phyloP scores from a whole-genome alignment of 2,329 filamentous ascomycete species.

The Aureobasidium vineae region DNA sequence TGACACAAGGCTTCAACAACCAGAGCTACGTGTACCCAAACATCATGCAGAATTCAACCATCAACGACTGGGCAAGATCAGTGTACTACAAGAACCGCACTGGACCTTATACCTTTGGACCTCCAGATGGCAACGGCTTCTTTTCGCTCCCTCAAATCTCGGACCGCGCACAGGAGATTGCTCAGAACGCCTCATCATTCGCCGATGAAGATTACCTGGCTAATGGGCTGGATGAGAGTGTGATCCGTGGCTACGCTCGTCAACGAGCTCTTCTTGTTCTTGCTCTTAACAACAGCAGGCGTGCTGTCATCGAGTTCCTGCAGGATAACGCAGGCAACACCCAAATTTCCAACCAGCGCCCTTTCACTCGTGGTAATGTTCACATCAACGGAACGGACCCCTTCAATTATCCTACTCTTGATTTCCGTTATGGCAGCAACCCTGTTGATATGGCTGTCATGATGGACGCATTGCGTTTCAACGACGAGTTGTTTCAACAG shows the following conservation, averaged over 20 bases:
- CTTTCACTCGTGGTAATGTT: constrained; percentile 33
- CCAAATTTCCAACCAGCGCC: constrained; percentile 37
- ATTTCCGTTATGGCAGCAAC: constrained; percentile 36
- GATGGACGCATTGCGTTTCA: constrained; percentile 33
- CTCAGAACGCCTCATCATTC: constrained; percentile 28
- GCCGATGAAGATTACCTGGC: constrained; percentile 31
- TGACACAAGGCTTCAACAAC: constrained; percentile 29
- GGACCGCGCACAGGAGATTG: constrained; percentile 26
- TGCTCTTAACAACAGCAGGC: constrained; percentile 31
- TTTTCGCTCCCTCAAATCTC: constrained; percentile 34
- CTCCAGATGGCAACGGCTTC: constrained; percentile 33
- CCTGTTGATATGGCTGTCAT: constrained; percentile 36
- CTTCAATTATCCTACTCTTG: constrained; percentile 31
- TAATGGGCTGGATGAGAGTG: constrained; percentile 28
- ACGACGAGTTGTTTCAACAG: constrained; percentile 34
- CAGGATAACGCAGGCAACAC: constrained; percentile 38
- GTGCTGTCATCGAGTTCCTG: constrained; percentile 36
- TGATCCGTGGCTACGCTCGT: constrained; percentile 33
- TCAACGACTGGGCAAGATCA: constrained; percentile 33
- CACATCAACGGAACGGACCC: constrained; percentile 33
- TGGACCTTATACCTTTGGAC: constrained; percentile 34
- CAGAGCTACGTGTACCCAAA: constrained; percentile 29
- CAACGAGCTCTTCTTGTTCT: constrained; percentile 33
- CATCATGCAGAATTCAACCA: constrained; percentile 33
- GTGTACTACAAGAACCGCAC: constrained; percentile 29